A percentile compares a stretch with the other conserved stretches of the same genome.
Evolutionary conservation across 2,329 filamentous ascomycete genomes (phyloP).

Genomic region (Dactylellina cionopaga): DNA sequence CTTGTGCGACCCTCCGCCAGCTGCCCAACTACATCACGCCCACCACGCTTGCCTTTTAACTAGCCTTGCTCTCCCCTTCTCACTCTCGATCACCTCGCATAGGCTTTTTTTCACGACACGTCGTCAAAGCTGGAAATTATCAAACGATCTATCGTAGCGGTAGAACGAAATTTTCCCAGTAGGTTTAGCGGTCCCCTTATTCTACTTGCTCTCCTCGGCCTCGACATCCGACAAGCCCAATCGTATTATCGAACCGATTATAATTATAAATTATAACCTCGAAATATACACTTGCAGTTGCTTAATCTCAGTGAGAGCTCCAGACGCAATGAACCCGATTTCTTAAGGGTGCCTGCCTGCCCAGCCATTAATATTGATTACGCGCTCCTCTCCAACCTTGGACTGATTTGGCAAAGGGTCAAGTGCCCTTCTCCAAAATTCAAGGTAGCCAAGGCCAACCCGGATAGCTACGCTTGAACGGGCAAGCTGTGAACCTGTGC

Average conservation of each 20-base stretch:
- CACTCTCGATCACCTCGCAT: slow-evolving; percentile 5
- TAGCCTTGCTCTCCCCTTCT: background rate
- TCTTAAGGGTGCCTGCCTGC: no score
- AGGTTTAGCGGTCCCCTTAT: background rate
- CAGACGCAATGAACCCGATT: no score
- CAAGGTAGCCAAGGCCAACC: background rate
- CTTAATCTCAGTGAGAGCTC: no score
- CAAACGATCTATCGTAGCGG: no score
- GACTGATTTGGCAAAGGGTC: slow-evolving; percentile 17
- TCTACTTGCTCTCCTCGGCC: background rate
- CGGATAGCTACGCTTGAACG: slow-evolving; percentile 23
- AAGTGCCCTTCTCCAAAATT: slow-evolving; percentile 6
- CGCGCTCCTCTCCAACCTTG: background rate
- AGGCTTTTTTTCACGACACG: background rate
- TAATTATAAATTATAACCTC: no score
- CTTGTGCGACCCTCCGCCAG: background rate
- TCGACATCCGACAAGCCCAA: no score
- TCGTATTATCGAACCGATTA: no score
- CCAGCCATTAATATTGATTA: no score
- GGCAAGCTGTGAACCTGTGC: slow-evolving; percentile 36
- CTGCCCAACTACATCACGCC: no score
- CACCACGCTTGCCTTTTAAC: background rate
- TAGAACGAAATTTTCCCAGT: background rate
- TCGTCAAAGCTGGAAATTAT: no score
- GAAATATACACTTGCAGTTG: no score